Evolutionary conservation across 1,284 basidiomycete genomes (phyloP).

Genomic region (Trametes polyzona): DNA sequence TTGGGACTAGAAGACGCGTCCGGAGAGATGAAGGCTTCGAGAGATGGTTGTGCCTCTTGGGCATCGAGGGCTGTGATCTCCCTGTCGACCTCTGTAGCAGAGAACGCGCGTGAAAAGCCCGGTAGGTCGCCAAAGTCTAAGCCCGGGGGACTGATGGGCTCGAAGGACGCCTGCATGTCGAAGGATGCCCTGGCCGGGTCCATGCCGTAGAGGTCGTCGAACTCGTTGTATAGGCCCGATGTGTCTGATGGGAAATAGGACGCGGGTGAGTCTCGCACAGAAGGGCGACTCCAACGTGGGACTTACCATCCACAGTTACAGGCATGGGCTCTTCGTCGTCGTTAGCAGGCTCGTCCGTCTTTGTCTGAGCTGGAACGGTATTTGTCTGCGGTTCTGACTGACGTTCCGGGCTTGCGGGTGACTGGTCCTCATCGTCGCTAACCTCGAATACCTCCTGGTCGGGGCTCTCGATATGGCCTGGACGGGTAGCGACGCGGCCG

Average conservation of each 20-base stretch:
- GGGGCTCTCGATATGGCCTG: conserved; percentile 30
- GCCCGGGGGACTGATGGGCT: conserved; percentile 18
- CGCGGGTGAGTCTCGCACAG: no score
- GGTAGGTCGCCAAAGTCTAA: conserved; percentile 26
- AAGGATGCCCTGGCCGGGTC: conserved; percentile 18
- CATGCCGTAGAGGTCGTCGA: conserved; percentile 34
- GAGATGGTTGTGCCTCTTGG: not conserved
- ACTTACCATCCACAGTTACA: not conserved
- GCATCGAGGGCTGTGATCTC: not conserved
- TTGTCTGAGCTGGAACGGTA: no score
- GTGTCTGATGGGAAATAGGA: not conserved
- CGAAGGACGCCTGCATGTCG: conserved; percentile 9
- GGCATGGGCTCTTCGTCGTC: not conserved
- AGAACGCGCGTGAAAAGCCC: not conserved
- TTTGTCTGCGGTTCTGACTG: not conserved
- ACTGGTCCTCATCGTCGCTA: conserved; percentile 33
- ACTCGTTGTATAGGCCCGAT: conserved; percentile 1
- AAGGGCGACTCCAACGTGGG: no score
- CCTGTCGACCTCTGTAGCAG: not conserved
- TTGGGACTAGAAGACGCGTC: not conserved
- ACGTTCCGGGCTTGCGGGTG: conserved; percentile 1
- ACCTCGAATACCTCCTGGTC: conserved; percentile 30
- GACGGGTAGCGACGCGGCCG: conserved; percentile 31
- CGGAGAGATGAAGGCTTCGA: not conserved
- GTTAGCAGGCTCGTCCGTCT: not conserved